Conservation (phyloP, 2,329 filamentous ascomycete genomes). For the Fusarium cicatricum region DNA sequence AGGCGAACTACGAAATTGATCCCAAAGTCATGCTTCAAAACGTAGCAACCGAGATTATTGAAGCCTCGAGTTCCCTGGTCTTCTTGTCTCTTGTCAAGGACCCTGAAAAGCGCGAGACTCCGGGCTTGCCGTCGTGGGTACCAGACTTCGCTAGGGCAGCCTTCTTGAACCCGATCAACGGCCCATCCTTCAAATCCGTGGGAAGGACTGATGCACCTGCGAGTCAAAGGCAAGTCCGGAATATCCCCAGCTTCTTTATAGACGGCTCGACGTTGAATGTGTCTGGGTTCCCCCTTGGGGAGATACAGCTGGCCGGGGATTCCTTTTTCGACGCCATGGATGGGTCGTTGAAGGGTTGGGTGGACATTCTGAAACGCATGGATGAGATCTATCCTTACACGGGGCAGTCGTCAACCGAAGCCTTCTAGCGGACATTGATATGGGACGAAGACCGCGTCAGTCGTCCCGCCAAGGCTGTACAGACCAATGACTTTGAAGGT, state of each 20-base stretch:
- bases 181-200: neutral
- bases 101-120: neutral
- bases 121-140: neutral
- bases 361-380: neutral
- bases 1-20: neutral
- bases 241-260: neutral
- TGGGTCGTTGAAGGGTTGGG: neutral
- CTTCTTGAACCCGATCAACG: neutral
- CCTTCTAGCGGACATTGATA: conserved; percentile 1
- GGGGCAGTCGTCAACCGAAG: neutral
- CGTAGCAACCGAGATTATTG: neutral
- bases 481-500: neutral
- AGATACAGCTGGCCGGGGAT: neutral
- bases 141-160: neutral
- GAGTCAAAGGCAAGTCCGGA: neutral
- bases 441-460: neutral
- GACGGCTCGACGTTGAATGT: neutral
- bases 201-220: neutral
- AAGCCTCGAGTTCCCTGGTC: neutral
- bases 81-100: neutral
- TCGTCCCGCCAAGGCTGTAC: neutral
- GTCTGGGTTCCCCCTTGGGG: neutral
- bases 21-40: neutral
- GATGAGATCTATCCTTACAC: neutral
- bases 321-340: neutral